Conservation (phyloP, 495 filamentous ascomycete genomes). For the Entonaema liquescens region DNA sequence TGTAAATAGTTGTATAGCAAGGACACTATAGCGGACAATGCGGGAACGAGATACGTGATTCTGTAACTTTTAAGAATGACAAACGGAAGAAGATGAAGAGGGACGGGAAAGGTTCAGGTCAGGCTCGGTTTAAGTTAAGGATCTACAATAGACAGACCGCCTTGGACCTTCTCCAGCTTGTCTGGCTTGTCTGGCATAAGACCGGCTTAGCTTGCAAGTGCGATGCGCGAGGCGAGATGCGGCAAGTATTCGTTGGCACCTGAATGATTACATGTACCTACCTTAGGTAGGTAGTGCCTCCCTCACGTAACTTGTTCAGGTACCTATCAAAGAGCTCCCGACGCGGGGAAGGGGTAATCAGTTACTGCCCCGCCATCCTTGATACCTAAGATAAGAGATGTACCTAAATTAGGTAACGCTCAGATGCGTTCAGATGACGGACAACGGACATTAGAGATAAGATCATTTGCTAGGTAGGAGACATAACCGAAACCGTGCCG, state of each 20-base stretch:
- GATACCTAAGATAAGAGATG: slow-evolving; percentile 2
- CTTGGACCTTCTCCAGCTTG: background rate
- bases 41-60: too few relatives aligned
- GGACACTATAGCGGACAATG: too few relatives aligned
- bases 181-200: background rate
- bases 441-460: background rate
- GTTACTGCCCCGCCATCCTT: background rate
- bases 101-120: too few relatives aligned
- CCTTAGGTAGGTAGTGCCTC: slow-evolving; percentile 11
- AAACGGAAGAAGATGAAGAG: too few relatives aligned
- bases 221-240: slow-evolving; percentile 7
- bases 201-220: slow-evolving; percentile 21
- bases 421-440: slow-evolving; percentile 7
- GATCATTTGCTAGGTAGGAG: background rate
- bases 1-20: background rate
- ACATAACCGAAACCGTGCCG: background rate
- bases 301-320: slow-evolving; percentile 2
- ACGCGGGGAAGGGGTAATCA: background rate
- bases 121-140: too few relatives aligned
- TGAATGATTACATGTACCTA: slow-evolving; percentile 16
- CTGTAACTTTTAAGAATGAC: too few relatives aligned
- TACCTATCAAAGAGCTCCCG: background rate
- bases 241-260: slow-evolving; percentile 27
- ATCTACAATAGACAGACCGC: background rate
- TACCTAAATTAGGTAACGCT: background rate